Conservation (phyloP, 768 basidiomycete genomes). For the Pleurotus pulmonarius region DNA sequence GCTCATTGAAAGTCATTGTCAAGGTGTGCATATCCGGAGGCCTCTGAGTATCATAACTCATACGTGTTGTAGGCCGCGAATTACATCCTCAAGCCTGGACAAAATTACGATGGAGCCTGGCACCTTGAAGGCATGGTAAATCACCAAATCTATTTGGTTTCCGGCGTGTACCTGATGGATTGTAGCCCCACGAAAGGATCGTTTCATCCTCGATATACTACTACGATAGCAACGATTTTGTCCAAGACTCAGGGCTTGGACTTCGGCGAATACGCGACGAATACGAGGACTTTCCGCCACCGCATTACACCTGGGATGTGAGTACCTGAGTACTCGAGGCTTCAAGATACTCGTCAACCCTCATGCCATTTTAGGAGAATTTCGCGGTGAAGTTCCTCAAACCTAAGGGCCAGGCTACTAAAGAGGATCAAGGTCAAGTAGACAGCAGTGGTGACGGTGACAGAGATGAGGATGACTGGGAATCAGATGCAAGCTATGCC, state of each 20-base stretch:
- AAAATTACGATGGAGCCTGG: slow-evolving; percentile 15
- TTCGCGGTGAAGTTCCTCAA: not conserved
- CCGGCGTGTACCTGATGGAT: no score
- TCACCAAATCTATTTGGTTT: no score
- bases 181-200: slow-evolving; percentile 14
- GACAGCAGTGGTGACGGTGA: not conserved
- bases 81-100: slow-evolving; percentile 12
- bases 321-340: no score
- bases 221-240: slow-evolving; percentile 8
- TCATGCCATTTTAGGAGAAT: not conserved
- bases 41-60: no score
- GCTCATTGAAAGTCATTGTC: not conserved
- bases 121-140: slow-evolving; percentile 11
- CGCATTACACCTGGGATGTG: no score
- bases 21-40: not conserved
- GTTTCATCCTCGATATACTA: slow-evolving; percentile 13
- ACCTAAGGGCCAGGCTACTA: no score
- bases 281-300: not conserved
- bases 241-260: slow-evolving; percentile 10
- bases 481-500: not conserved
- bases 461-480: not conserved
- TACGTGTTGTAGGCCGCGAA: slow-evolving; percentile 11
- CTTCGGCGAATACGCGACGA: not conserved
- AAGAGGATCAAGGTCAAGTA: no score
- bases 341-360: no score